Evolutionary conservation across 192 early-diverging fungal species (phyloP).

Genomic region (Umbelopsis sp.): DNA sequence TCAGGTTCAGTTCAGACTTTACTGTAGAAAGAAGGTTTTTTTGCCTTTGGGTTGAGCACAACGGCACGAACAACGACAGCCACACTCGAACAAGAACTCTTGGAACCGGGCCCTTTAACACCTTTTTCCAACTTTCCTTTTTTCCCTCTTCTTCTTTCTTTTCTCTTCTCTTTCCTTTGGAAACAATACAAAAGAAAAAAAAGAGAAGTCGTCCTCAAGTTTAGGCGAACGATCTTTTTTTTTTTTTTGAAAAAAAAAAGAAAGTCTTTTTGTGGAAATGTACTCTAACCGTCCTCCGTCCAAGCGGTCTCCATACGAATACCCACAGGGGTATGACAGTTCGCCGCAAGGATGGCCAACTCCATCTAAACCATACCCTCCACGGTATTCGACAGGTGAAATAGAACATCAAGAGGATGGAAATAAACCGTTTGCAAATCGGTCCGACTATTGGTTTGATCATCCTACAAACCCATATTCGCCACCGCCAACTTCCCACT

Average conservation of each 20-base stretch:
- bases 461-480: neutral
- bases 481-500: neutral
- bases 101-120: conserved; percentile 12
- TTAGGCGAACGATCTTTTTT: too few species aligned
- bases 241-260: too few species aligned
- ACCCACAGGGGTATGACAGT: conserved; percentile 15
- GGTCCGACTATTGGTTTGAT: conserved; percentile 9
- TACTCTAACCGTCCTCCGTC: conserved; percentile 8
- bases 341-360: neutral
- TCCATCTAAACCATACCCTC: neutral
- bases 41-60: neutral
- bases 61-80: neutral
- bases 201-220: neutral
- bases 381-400: neutral
- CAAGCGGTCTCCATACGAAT: conserved; percentile 7
- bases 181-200: neutral
- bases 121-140: neutral
- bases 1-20: neutral
- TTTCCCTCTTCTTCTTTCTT: conserved; percentile 1
- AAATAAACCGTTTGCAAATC: neutral
- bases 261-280: neutral
- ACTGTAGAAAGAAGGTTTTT: neutral
- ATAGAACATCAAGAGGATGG: neutral
- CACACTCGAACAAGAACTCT: neutral
- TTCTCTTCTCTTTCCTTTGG: neutral